phyloP scores from a whole-genome alignment of 306 rosid species.

The Hylodesmum podocarpum region DNA sequence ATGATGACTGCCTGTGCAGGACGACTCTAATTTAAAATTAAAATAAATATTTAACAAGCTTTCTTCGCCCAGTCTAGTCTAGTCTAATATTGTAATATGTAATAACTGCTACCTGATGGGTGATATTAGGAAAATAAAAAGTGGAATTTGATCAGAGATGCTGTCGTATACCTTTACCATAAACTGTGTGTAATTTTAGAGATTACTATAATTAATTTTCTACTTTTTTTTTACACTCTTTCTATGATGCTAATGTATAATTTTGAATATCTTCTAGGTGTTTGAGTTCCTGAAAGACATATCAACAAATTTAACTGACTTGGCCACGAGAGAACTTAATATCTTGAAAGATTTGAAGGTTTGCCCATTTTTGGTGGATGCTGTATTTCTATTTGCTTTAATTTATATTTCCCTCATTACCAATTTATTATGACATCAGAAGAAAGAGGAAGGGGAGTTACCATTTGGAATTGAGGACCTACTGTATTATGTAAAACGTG shows the following conservation, averaged over 20 bases:
- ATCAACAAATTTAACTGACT: constrained; percentile 62
- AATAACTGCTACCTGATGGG: not conserved
- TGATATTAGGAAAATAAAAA: not conserved
- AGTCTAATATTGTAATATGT: not conserved
- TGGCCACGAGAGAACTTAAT: constrained; percentile 73
- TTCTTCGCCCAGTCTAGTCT: not conserved
- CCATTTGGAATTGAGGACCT: constrained; percentile 92
- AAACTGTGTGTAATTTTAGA: not conserved
- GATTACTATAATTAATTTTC: constrained; percentile 6
- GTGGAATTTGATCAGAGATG: not conserved
- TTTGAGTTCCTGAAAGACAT: constrained; percentile 89
- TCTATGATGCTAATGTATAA: constrained; percentile 11
- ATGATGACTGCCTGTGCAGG: not conserved
- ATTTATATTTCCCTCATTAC: constrained; percentile 36
- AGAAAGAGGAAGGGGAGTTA: constrained; percentile 82
- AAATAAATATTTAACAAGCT: not conserved
- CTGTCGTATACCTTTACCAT: constrained; percentile 3
- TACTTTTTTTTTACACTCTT: not conserved
- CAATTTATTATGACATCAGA: constrained; percentile 57
- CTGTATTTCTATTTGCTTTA: constrained; percentile 15
- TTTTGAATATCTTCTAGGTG: constrained; percentile 54
- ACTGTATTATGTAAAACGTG: constrained; percentile 69
- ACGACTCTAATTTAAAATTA: not conserved
- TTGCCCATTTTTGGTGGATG: constrained; percentile 22
- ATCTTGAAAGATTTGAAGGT: constrained; percentile 80